Conservation (phyloP, 2,329 filamentous ascomycete species). For the Ophioceras dolichostomum region DNA sequence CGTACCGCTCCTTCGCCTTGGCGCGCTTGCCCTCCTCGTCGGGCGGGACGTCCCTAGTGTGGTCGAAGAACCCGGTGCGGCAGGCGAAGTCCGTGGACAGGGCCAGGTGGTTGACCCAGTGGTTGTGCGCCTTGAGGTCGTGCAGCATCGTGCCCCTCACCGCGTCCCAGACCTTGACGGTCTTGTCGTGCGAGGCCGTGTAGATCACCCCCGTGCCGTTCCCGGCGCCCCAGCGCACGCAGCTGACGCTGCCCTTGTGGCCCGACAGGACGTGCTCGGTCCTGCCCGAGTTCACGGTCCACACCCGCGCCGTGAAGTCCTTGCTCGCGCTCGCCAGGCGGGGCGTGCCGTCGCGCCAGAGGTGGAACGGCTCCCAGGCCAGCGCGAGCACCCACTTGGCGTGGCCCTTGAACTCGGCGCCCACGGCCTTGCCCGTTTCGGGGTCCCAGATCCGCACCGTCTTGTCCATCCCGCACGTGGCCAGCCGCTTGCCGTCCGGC, state of each 20-base stretch:
- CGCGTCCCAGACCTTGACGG: slow-evolving; percentile 81
- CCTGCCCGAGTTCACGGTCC: slow-evolving; percentile 66
- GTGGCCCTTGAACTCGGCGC: slow-evolving; percentile 69
- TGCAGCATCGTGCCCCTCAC: slow-evolving; percentile 67
- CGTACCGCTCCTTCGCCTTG: slow-evolving; percentile 72
- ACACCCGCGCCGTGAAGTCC: slow-evolving; percentile 78
- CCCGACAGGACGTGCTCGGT: slow-evolving; percentile 77
- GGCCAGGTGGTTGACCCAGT: slow-evolving; percentile 93
- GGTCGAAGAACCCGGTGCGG: slow-evolving; percentile 77
- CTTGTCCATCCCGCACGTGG: slow-evolving; percentile 89
- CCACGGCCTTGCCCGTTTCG: slow-evolving; percentile 61
- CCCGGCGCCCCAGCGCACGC: slow-evolving; percentile 68
- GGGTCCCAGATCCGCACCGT: slow-evolving; percentile 85
- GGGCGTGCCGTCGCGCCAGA: slow-evolving; percentile 61
- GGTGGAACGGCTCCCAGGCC: slow-evolving; percentile 88
- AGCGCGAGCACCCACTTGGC: slow-evolving; percentile 80
- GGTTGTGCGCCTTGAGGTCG: slow-evolving; percentile 62
- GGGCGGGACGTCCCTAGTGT: slow-evolving; percentile 55
- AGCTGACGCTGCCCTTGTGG: slow-evolving; percentile 80
- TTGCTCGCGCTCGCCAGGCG: slow-evolving; percentile 80
- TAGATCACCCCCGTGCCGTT: slow-evolving; percentile 69
- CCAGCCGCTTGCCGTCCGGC: slow-evolving; percentile 68
- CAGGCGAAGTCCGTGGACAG: slow-evolving; percentile 87
- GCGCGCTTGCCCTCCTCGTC: slow-evolving; percentile 57
- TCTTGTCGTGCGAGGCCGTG: slow-evolving; percentile 82